Percentiles rank a stretch among this genome's conserved stretches.
phyloP scores from a whole-genome alignment of 768 basidiomycete genomes.

The Exsudoporus frostii region DNA sequence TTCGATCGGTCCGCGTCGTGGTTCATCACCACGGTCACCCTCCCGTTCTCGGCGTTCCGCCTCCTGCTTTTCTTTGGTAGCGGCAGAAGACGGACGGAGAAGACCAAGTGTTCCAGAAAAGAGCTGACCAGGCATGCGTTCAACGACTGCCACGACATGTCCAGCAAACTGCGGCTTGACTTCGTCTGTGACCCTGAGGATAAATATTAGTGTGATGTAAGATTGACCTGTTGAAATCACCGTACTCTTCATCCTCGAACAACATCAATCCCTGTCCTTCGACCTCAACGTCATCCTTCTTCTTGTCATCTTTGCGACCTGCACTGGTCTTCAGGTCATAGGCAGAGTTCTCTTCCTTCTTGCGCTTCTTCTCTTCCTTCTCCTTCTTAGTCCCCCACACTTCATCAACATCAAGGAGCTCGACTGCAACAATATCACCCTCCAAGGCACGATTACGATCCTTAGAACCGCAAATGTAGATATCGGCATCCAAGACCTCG shows the following conservation, averaged over 20 bases:
- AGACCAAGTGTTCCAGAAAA: slow-evolving; percentile 97
- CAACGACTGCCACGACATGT: slow-evolving; percentile 99
- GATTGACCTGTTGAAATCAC: slow-evolving; percentile 21
- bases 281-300: slow-evolving; percentile 99
- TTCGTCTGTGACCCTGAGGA: slow-evolving; percentile 86
- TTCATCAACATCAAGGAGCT: slow-evolving; percentile 96
- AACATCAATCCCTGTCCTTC: slow-evolving; percentile 97
- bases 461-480: slow-evolving; percentile 98
- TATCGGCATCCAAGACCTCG: slow-evolving; percentile 96
- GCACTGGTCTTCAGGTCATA: slow-evolving; percentile 77
- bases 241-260: slow-evolving; percentile 94
- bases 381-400: slow-evolving; percentile 99
- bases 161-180: slow-evolving; percentile 98
- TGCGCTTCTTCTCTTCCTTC: slow-evolving; percentile 99
- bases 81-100: slow-evolving; percentile 91
- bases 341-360: slow-evolving; percentile 98
- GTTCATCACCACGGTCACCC: slow-evolving; percentile 86
- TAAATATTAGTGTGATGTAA: slow-evolving; percentile 10
- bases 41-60: slow-evolving; percentile 96
- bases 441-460: slow-evolving; percentile 98
- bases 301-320: slow-evolving; percentile 95
- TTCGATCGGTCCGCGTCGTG: slow-evolving; percentile 72
- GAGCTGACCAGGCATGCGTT: slow-evolving; percentile 97
- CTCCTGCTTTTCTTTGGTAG: slow-evolving; percentile 98
- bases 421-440: slow-evolving; percentile 97